Base-by-base conservation (phyloP, 1,284 basidiomycete species). In the Cryptococcus sp. region DNA sequence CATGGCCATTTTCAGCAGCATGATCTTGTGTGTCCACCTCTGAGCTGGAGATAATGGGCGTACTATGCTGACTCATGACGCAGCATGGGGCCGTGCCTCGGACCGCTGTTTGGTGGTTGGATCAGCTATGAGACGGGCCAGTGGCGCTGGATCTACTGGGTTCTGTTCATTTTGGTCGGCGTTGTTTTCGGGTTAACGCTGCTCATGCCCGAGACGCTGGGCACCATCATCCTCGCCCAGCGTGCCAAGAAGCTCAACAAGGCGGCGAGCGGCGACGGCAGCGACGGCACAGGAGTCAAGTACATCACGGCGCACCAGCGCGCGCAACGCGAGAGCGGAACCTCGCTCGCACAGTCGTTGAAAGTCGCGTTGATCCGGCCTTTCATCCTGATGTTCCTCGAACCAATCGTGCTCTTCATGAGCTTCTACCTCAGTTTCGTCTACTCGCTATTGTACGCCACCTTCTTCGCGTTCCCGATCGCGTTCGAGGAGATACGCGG, bases 121-220 rank as follows among this genome's bases (percentile, higher is more conserved):
- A 78, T 81, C 51, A 61, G 66, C 0, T 51, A 69, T 45, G 68
- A 68, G 52, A 71, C 69, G 0, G 52, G 57, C 17, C 61, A 65
- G 3, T 81, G 80, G 81, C 65, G 79, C 10, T 81, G 80, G 78
- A 78, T 81, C 58, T 80, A 81, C 70, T 80, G 77, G 78, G 66
- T 79, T 17, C 67, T 78, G 38, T 74, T 76, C 58, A 78, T 77
- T 54, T 66, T 79, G 60, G 61, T 68, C 35, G 75, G 71, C 25
- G 66, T 73, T 55, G 67, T 71, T 60, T 69, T 75, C 54, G 49
- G 58, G 47, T 58, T 65, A 48, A 68, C 69, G n/a, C 59, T 74
- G 59, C 47, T 78, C 58, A 69, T 73, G 54, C 79, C 78, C 8
- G 80, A 81, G 62, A 79, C 80, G 2, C 77, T 78, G 59, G 69